Evolutionary conservation across 2,329 filamentous ascomycete species (phyloP).

Genomic region (Phaeosphaeriaceae sp.): DNA sequence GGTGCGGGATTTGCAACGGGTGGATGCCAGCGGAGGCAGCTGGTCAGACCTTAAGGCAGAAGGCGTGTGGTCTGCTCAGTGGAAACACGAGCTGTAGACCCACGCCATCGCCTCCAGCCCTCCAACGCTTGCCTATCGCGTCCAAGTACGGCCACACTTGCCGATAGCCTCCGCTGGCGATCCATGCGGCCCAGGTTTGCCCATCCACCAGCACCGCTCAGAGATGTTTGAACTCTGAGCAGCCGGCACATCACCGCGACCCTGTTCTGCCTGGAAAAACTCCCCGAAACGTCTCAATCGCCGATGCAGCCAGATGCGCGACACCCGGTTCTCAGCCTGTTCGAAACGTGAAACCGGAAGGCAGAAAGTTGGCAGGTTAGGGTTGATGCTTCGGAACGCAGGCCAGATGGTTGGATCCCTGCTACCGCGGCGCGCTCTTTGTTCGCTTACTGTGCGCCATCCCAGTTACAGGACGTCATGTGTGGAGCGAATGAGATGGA

Average conservation of each 20-base stretch:
- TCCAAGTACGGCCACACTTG: background rate
- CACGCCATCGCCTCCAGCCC: constrained; percentile 11
- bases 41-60: constrained; percentile 20
- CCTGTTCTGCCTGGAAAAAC: background rate
- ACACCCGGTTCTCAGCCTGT: background rate
- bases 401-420: background rate
- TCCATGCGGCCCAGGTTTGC: background rate
- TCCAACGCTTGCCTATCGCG: background rate
- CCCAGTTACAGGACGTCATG: background rate
- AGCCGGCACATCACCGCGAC: background rate
- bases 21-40: constrained; percentile 1
- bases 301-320: background rate
- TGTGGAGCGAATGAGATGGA: background rate
- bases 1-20: background rate
- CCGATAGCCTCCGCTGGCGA: background rate
- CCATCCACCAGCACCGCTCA: background rate
- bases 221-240: background rate
- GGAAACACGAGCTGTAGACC: constrained; percentile 21
- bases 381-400: background rate
- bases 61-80: constrained; percentile 17
- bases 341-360: background rate
- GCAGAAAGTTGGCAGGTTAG: background rate
- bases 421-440: background rate
- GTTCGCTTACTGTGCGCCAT: background rate
- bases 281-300: background rate